Base-by-base conservation (phyloP, 352 stramenopile species). In the Phytophthora citricola region DNA sequence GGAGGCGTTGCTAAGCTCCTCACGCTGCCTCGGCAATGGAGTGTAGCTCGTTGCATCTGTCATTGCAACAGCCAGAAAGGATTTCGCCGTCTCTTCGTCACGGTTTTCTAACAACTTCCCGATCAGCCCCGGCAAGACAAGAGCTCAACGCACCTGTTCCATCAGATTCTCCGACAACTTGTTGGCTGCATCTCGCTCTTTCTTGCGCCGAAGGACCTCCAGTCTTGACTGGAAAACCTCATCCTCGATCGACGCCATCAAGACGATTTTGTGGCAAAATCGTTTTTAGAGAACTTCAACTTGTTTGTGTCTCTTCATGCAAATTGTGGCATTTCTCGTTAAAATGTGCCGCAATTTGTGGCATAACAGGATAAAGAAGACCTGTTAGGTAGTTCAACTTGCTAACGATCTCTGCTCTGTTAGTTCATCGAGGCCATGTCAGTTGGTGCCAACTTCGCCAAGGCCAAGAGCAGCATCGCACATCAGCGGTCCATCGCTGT, bases 341-440 rank as follows among this genome's bases (percentile, higher is more conserved):
- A 31, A 31, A 31, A 7, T 31, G 27, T 31, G 5, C 27, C 27
- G 27, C 27, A 31, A 31, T 31, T 31, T 7, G 3, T 6, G 27
- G 27, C 5, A 34, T 10, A 34, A 1, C 8, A 31, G 27, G 27
- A 31, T 20, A 20, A 20, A 20, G 17, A 31, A 31, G 5, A 31
- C 27, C 27, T 63, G 27, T 40, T 52, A 15, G 44, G 17, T n/a
- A 54, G 14, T 60, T 60, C 40, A 54, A 56, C 41, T 49, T 48
- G 26, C 34, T 68, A 39, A 48, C 31, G 27, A 43, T 39, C 5
- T 45, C 32, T 14, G 5, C 15, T 14, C 27, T 69, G 4, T 31
- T 17, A 90, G 81, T 81, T 87, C 47, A 86, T 87, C 51, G 81
- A 90, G 41, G 81, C 81, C 43, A 85, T 90, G 66, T 81, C 81